Evolutionary conservation across 768 basidiomycete genomes (phyloP).

Genomic region (Coprinellus aureogranulatus): DNA sequence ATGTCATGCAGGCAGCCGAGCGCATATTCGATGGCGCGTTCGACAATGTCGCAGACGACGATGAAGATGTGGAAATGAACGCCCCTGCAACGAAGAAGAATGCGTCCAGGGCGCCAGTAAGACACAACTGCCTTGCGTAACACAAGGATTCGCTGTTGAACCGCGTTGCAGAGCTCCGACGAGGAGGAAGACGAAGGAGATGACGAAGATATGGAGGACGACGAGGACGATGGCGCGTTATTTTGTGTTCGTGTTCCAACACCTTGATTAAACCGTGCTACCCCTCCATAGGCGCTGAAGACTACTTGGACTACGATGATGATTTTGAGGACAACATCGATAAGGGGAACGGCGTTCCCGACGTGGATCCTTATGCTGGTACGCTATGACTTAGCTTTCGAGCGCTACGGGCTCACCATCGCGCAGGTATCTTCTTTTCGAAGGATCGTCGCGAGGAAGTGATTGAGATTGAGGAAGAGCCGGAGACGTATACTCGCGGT

Average conservation of each 20-base stretch:
- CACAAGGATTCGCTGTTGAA: background rate
- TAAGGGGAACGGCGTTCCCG: conserved; percentile 39
- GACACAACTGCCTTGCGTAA: background rate
- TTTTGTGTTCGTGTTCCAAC: background rate
- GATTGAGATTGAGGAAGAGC: conserved; percentile 85
- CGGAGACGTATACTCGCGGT: conserved; percentile 49
- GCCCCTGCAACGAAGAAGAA: conserved; percentile 18
- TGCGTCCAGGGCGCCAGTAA: conserved; percentile 7
- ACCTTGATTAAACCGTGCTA: too few relatives aligned
- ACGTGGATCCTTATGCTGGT: conserved; percentile 90
- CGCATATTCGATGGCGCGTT: conserved; percentile 82
- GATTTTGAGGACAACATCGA: conserved; percentile 58
- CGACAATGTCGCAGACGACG: conserved; percentile 64
- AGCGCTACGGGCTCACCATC: conserved; percentile 5
- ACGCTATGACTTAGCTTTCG: conserved; percentile 14
- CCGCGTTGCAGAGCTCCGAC: conserved; percentile 49
- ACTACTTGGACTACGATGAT: conserved; percentile 80
- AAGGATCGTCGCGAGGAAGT: conserved; percentile 91
- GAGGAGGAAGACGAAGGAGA: conserved; percentile 51
- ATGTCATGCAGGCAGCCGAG: conserved; percentile 92
- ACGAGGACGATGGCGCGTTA: conserved; percentile 14
- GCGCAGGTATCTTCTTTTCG: conserved; percentile 85
- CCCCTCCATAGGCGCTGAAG: conserved; percentile 35
- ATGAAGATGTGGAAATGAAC: conserved; percentile 52
- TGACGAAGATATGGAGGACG: conserved; percentile 54